These are phyloP conservation scores for Phytophthora crassamura DNA, from an alignment of 352 stramenopile genomes.

Conservation along the genomic window DNA sequence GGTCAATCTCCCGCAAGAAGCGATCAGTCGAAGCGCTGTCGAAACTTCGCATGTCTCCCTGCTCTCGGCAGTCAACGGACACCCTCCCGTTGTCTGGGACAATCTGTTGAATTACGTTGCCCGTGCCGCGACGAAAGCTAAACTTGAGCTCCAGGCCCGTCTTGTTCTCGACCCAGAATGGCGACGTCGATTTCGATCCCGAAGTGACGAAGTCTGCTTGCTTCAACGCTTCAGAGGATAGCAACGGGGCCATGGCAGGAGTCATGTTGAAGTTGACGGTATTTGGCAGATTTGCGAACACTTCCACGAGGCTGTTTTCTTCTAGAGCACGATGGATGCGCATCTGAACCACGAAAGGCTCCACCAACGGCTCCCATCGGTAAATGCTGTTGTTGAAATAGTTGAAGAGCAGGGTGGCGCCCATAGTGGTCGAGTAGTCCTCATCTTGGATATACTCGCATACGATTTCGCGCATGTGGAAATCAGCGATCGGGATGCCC, in stretches of 20 bases:
- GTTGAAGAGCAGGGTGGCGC: constrained; percentile 82
- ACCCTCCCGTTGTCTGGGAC: constrained; percentile 73
- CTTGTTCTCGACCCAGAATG: constrained; percentile 92
- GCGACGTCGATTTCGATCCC: constrained; percentile 84
- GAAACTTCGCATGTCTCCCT: constrained; percentile 89
- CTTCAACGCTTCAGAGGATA: constrained; percentile 81
- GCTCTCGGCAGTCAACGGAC: constrained; percentile 85
- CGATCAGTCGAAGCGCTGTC: constrained; percentile 82
- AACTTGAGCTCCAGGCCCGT: constrained; percentile 86
- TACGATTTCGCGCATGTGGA: constrained; percentile 88
- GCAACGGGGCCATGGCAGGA: constrained; percentile 83
- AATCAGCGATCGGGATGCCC: constrained; percentile 87
- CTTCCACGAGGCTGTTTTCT: constrained; percentile 75
- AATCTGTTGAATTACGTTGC: constrained; percentile 81
- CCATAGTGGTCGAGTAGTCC: constrained; percentile 81
- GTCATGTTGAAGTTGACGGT: constrained; percentile 91
- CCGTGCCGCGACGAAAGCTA: constrained; percentile 83
- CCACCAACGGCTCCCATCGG: constrained; percentile 86
- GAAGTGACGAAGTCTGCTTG: constrained; percentile 89
- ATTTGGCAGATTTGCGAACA: constrained; percentile 85
- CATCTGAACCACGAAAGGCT: constrained; percentile 85
- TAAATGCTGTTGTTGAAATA: constrained; percentile 95
- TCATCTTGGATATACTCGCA: constrained; percentile 90
- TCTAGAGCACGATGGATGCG: constrained; percentile 73
- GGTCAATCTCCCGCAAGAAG: constrained; percentile 76